A percentile compares a stretch with the other conserved stretches of the same genome.
Conservation (phyloP, 73 alveolate species). For the Paramecium tetraurelia region DNA sequence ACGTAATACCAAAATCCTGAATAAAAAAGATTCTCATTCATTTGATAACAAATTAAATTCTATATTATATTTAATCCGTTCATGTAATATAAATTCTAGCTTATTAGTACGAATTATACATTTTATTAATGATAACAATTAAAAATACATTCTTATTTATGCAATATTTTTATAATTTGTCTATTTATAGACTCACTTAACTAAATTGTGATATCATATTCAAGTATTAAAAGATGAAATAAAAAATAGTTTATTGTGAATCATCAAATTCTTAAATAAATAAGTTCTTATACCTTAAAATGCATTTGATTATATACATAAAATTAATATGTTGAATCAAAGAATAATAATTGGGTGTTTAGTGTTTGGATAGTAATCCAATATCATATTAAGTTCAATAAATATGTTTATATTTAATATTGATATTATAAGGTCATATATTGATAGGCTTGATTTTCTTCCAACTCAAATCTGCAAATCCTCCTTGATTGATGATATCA, state of each 20-base stretch:
- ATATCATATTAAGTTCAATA: not conserved
- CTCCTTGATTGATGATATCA: conserved; percentile 29
- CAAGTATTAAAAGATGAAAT: too few relatives aligned
- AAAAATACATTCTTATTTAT: not conserved
- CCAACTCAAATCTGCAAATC: conserved; percentile 12
- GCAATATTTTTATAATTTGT: not conserved
- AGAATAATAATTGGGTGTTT: not conserved
- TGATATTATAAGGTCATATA: not conserved
- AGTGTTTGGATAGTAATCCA: not conserved
- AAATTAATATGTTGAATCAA: not conserved
- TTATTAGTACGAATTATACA: not conserved
- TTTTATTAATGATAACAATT: not conserved
- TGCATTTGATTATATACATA: too few relatives aligned
- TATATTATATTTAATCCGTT: not conserved
- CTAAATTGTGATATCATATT: too few relatives aligned
- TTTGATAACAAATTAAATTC: not conserved
- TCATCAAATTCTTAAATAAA: too few relatives aligned
- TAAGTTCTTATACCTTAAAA: not conserved
- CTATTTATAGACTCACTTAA: not conserved
- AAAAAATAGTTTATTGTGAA: too few relatives aligned
- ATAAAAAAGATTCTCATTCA: not conserved
- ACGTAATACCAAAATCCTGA: not conserved
- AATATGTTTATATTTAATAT: not conserved
- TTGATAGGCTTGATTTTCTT: not conserved
- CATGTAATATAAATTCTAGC: not conserved